Evolutionary conservation across 139 green algal genomes (phyloP).

Genomic region (Microglena sp.): DNA sequence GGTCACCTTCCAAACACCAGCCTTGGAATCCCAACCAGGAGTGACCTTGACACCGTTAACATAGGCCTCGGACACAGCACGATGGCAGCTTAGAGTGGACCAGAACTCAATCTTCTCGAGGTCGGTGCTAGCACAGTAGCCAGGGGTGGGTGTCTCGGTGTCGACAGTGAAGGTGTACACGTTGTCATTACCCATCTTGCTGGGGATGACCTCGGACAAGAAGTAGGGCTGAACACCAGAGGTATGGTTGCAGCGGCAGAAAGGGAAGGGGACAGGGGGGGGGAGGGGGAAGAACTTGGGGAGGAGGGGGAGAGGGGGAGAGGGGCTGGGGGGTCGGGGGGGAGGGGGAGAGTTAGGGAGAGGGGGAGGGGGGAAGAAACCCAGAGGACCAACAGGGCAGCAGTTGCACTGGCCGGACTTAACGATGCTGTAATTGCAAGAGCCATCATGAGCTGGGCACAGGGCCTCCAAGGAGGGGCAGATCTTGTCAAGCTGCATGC

Average conservation of each 20-base stretch:
- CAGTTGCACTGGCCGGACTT: conserved; percentile 19
- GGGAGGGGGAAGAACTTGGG: conserved; percentile 2
- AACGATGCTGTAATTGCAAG: conserved; percentile 14
- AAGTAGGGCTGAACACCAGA: background rate
- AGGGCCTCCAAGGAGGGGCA: conserved; percentile 3
- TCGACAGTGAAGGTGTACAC: conserved; percentile 3
- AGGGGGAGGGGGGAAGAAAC: conserved; percentile 13
- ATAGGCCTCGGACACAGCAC: background rate
- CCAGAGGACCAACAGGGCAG: conserved; percentile 13
- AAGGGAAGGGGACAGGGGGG: background rate
- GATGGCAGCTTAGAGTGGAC: background rate
- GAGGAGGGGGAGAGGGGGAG: background rate
- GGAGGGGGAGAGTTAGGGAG: conserved; percentile 1
- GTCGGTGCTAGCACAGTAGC: conserved; percentile 5
- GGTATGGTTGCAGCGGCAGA: background rate
- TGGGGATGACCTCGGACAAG: background rate
- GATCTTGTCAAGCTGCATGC: conserved; percentile 6
- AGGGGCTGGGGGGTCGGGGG: background rate
- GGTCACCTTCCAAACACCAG: conserved; percentile 4
- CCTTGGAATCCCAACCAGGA: background rate
- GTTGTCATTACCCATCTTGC: background rate
- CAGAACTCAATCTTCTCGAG: conserved; percentile 12
- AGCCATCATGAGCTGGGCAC: conserved; percentile 8
- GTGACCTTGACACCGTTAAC: conserved; percentile 1
- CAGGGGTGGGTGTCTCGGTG: background rate